A percentile compares a stretch with the other conserved stretches of the same genome.
Conservation (phyloP, 176 grass and related monocot species). For the Oryza longistaminata region DNA sequence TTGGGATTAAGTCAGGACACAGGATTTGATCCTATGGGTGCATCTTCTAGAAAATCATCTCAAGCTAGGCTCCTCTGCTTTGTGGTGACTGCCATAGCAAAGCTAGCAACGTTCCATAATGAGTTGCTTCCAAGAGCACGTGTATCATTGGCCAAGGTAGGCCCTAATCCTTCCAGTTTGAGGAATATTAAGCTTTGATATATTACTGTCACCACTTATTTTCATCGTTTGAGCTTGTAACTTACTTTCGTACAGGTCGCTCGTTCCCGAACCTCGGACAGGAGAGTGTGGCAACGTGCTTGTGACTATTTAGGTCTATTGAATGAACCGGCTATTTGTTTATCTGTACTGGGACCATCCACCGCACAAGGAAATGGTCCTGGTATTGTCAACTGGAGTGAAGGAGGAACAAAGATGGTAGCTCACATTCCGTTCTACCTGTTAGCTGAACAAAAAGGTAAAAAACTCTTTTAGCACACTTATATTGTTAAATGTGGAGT, state of each 20-base stretch:
- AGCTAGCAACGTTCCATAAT: constrained; percentile 89
- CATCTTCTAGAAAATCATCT: constrained; percentile 66
- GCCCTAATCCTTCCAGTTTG: constrained; percentile 13
- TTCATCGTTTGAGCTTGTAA: background rate
- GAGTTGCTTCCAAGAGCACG: constrained; percentile 90
- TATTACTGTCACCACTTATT: background rate
- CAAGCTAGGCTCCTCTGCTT: constrained; percentile 91
- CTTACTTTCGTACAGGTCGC: constrained; percentile 59
- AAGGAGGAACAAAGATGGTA: constrained; percentile 84
- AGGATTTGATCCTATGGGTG: constrained; percentile 64
- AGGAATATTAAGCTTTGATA: constrained; percentile 24
- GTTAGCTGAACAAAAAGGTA: constrained; percentile 70
- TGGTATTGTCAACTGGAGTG: constrained; percentile 86
- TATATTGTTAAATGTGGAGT: background rate
- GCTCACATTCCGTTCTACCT: constrained; percentile 94
- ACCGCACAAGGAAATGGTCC: constrained; percentile 60
- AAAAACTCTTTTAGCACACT: constrained; percentile 32
- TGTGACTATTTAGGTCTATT: constrained; percentile 95
- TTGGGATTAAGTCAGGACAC: constrained; percentile 72
- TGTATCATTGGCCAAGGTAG: constrained; percentile 77
- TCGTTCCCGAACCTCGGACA: constrained; percentile 75
- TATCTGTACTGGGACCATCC: constrained; percentile 78
- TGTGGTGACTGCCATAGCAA: constrained; percentile 90
- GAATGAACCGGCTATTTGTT: constrained; percentile 81
- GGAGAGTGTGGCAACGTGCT: constrained; percentile 78